A percentile compares a stretch with the other conserved stretches of the same genome.
Evolutionary conservation across 192 early-diverging fungal genomes (phyloP).

Genomic region (Coemansia sp.): DNA sequence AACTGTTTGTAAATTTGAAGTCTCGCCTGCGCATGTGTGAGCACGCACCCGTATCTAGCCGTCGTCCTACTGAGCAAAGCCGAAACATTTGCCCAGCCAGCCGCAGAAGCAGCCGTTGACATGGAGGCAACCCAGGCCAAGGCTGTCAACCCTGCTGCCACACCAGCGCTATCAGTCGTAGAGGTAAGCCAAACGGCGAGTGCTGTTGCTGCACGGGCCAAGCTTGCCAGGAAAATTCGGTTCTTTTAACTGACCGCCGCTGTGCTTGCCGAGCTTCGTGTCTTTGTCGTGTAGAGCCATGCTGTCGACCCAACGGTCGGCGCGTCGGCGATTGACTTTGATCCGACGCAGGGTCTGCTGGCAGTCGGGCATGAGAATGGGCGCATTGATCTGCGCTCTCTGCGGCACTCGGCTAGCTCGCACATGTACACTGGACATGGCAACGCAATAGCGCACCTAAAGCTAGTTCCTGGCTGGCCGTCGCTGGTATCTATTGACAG

Average conservation of each 20-base stretch:
- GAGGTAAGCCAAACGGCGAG: slow-evolving; percentile 13
- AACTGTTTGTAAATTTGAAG: too few relatives aligned
- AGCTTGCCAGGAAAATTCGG: too few relatives aligned
- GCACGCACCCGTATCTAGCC: too few relatives aligned
- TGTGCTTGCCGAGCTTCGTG: neutral
- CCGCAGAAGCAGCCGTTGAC: neutral
- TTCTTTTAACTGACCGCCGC: too few relatives aligned
- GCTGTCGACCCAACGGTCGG: slow-evolving; percentile 16
- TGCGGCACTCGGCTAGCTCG: slow-evolving; percentile 1
- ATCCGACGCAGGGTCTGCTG: slow-evolving; percentile 24
- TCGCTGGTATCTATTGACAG: slow-evolving; percentile 22
- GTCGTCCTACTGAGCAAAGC: too few relatives aligned
- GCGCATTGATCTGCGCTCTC: slow-evolving; percentile 13
- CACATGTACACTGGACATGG: neutral
- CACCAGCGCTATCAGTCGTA: slow-evolving; percentile 4
- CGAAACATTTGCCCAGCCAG: too few relatives aligned
- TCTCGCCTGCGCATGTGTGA: too few relatives aligned
- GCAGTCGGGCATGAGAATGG: slow-evolving; percentile 31
- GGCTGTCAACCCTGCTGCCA: too few relatives aligned
- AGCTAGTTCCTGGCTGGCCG: slow-evolving; percentile 13
- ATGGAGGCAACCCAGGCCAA: slow-evolving; percentile 2
- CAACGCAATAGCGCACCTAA: slow-evolving; percentile 13
- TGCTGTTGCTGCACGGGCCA: too few relatives aligned
- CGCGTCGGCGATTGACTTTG: slow-evolving; percentile 31
- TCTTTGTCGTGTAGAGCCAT: slow-evolving; percentile 28